Conservation (phyloP, 2,329 filamentous ascomycete species). For the Ceratocystiopsis brevicomis region DNA sequence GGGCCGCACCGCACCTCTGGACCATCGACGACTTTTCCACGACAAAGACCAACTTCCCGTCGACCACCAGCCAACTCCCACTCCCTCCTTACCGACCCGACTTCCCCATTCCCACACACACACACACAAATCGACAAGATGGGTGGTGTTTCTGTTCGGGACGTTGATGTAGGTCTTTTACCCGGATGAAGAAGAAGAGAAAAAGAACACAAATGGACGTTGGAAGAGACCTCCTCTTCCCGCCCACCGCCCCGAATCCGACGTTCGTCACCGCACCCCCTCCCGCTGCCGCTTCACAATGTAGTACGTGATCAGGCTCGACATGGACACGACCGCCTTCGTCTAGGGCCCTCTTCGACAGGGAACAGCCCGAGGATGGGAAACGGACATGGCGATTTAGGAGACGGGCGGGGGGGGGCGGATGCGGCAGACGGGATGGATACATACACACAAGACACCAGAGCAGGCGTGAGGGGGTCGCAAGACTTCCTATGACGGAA, state of each 20-base stretch:
- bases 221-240: background rate
- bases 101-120: background rate
- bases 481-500: conserved; percentile 55
- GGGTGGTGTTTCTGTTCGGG: conserved; percentile 64
- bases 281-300: conserved; percentile 53
- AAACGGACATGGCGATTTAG: background rate
- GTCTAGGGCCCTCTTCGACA: background rate
- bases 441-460: conserved; percentile 14
- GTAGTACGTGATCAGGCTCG: conserved; percentile 56
- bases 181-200: conserved; percentile 5
- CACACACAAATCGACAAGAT: conserved; percentile 32
- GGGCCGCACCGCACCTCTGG: background rate
- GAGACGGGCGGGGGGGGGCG: background rate
- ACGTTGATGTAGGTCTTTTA: conserved; percentile 55
- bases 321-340: too few relatives aligned
- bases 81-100: background rate
- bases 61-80: too few relatives aligned
- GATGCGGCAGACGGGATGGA: conserved; percentile 8
- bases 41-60: too few relatives aligned
- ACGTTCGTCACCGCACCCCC: conserved; percentile 2
- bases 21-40: background rate
- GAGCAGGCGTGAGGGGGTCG: conserved; percentile 58
- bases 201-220: conserved; percentile 1
- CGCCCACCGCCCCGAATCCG: too few relatives aligned
- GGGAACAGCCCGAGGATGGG: background rate